Evolutionary conservation across 2,329 filamentous ascomycete genomes (phyloP), one percentile per base, ranked within the genome.

Genomic region (Rhytidhysteron rufulum): DNA sequence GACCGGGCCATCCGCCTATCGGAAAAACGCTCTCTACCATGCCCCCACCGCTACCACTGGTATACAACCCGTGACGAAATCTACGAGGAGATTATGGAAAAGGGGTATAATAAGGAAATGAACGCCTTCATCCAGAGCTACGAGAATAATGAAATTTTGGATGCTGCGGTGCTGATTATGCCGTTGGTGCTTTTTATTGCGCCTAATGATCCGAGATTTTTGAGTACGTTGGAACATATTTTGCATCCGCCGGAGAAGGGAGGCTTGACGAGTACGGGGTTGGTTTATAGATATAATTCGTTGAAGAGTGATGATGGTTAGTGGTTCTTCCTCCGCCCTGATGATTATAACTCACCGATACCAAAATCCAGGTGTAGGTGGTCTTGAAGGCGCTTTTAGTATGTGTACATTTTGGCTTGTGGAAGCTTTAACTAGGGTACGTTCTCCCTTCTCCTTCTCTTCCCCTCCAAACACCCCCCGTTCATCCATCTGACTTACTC

Each of bases 361-460:
- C 16, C 37, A n/a, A n/a, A 44, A 29, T 44, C 41, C 49, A 85
- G 83, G 84, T 21, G 83, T 89, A 7, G 83, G 84, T 27, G 85
- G 85, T 15, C 73, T 77, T 37, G 85, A 89, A 64, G 86, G 86
- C 17, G 84, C 85, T 16, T 89, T 89, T 58, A 82, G 77, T 55
- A 88, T 89, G 84, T 88, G 85, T 57, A 89, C 85, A 1, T 89
- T 89, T 60, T 89, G 86, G 86, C 77, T 88, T 0, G 83, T 89
- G 10, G 86, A 89, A 64, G 84, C 85, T 18, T 75, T 89, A 66
- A 86, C 84, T 21, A 75, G 85, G 22, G 84, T 84, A 49, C 69
- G 76, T 50, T 68, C 73, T 34, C 17, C 30, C 25, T 11, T 27
- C 35, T 31, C 39, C 5, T 34, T 8, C 8, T 27, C 8, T 8